Percentiles rank a stretch among this genome's conserved stretches.
Evolutionary conservation across 176 grass and related monocot genomes (phyloP).

Genomic region (Oryza australiensis): DNA sequence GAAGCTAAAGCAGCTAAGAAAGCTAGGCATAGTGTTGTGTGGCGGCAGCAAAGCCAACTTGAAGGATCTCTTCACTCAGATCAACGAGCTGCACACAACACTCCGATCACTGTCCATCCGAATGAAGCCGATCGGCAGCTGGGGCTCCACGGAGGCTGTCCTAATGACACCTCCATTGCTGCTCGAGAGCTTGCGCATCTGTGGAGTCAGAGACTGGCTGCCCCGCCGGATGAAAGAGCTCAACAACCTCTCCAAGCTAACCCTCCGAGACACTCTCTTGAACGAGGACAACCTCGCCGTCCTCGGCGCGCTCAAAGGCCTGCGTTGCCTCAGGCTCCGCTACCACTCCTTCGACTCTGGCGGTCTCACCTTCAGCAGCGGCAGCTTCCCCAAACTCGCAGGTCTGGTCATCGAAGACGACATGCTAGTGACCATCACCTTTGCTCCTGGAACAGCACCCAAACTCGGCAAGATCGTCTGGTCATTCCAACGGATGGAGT

Average conservation of each 20-base stretch:
- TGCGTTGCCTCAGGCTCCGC: not conserved
- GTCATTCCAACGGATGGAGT: slow-evolving; percentile 21
- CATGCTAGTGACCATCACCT: not conserved
- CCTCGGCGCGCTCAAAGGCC: not conserved
- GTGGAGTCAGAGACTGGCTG: not conserved
- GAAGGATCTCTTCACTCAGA: not conserved
- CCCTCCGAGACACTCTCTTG: slow-evolving; percentile 17
- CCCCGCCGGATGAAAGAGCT: slow-evolving; percentile 8
- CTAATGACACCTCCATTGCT: not conserved
- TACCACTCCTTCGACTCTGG: not conserved
- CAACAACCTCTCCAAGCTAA: slow-evolving; percentile 19
- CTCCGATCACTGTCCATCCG: not conserved
- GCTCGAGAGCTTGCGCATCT: slow-evolving; percentile 21
- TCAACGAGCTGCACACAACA: not conserved
- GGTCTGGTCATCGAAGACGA: not conserved
- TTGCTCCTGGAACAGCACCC: not conserved
- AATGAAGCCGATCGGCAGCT: not conserved
- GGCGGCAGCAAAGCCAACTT: not conserved
- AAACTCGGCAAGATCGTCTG: not conserved
- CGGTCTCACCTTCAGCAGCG: not conserved
- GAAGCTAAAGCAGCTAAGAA: not conserved
- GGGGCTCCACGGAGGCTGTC: not conserved
- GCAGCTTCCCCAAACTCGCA: not conserved
- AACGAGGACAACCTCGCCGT: not conserved
- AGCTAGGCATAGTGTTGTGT: not conserved